These are phyloP conservation scores for Aspergillus viridinutans DNA, from an alignment of 2,329 filamentous ascomycete species.

Conservation along the genomic window DNA sequence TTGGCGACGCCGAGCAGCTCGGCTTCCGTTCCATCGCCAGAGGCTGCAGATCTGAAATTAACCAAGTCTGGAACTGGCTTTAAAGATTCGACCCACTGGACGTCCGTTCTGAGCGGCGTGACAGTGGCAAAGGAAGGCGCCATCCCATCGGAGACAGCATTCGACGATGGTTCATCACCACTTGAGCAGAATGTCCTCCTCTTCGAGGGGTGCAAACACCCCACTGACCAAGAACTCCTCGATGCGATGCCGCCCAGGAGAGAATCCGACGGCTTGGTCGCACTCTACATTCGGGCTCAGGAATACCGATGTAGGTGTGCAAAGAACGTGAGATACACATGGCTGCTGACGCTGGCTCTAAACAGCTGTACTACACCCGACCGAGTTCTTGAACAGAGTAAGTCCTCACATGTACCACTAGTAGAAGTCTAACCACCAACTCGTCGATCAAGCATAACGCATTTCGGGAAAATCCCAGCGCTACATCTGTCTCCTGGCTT, in stretches of 20 bases:
- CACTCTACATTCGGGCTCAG: conserved; percentile 1
- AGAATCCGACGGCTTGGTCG: not conserved
- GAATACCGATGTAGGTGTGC: conserved; percentile 2
- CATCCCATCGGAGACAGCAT: not conserved
- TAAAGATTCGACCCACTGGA: conserved; percentile 1
- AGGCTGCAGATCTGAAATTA: not conserved
- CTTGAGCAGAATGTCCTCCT: conserved; percentile 1
- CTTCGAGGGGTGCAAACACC: not conserved
- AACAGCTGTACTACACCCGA: not conserved
- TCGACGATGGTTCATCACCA: not conserved
- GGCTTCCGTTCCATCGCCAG: not conserved
- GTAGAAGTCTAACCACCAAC: not conserved
- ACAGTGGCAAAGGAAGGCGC: not conserved
- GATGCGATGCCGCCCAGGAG: not conserved
- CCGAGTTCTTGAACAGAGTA: conserved; percentile 1
- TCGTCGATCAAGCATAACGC: not conserved
- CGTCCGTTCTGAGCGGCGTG: not conserved
- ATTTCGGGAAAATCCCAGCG: conserved; percentile 1
- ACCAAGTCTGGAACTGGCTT: conserved; percentile 1
- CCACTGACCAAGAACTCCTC: conserved; percentile 1
- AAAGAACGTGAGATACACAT: not conserved
- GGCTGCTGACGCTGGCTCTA: not conserved
- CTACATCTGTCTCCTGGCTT: not conserved
- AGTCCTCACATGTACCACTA: not conserved
- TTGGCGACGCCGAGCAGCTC: conserved; percentile 1